phyloP scores from a whole-genome alignment of 345 rosid species.

The Dimocarpus longan region DNA sequence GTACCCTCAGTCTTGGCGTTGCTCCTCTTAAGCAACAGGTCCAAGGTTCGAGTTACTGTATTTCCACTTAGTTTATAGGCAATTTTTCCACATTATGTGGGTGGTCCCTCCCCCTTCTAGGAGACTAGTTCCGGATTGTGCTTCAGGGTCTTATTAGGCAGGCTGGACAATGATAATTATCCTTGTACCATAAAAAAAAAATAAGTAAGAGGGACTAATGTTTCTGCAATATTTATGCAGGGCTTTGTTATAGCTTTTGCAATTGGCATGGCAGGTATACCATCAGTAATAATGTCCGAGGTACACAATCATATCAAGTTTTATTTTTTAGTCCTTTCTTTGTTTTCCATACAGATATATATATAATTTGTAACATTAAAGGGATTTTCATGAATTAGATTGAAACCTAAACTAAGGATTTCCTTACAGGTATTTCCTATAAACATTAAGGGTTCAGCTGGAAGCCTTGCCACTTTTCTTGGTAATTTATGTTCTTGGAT shows the following conservation, averaged over 20 bases:
- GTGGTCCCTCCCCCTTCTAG: no score
- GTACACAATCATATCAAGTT: constrained; percentile 10
- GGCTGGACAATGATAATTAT: no score
- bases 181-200: no score
- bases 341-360: neutral
- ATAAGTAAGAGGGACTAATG: neutral
- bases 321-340: neutral
- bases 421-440: constrained; percentile 55
- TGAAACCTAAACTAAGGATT: neutral
- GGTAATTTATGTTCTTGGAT: constrained; percentile 51
- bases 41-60: no score
- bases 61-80: no score
- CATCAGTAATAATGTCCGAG: constrained; percentile 36
- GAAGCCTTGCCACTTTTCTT: constrained; percentile 54
- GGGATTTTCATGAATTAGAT: neutral
- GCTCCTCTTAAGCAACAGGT: no score
- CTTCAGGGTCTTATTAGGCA: no score
- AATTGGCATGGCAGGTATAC: constrained; percentile 28
- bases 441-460: constrained; percentile 55
- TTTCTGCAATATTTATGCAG: constrained; percentile 11
- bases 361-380: neutral
- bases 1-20: no score
- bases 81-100: no score
- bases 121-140: no score
- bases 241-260: neutral